These are phyloP conservation scores for Backusella morwellensis DNA, from an alignment of 192 early-diverging fungal species.

Conservation along the genomic window DNA sequence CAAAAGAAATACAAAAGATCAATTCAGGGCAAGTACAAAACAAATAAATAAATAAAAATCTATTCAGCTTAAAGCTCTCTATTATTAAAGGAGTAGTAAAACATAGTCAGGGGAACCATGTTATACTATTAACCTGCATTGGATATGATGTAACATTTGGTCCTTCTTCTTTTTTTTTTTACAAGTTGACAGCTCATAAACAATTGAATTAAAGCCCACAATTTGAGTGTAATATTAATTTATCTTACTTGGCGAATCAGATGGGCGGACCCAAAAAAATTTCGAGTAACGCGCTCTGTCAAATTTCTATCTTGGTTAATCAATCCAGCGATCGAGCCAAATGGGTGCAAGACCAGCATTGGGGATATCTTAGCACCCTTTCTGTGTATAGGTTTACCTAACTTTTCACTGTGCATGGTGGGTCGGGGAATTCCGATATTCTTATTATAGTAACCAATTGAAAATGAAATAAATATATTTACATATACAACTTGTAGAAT, in stretches of 20 bases:
- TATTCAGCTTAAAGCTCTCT: background rate
- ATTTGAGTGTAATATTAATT: background rate
- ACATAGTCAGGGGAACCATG: background rate
- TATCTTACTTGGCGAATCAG: background rate
- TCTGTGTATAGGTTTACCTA: background rate
- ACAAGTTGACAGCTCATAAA: background rate
- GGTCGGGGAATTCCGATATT: conserved; percentile 4
- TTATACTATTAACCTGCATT: background rate
- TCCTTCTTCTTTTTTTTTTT: background rate
- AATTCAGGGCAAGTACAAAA: background rate
- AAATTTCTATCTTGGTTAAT: conserved; percentile 8
- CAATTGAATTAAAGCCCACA: background rate
- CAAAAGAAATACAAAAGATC: background rate
- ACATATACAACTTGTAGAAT: background rate
- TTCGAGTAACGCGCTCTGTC: conserved; percentile 1
- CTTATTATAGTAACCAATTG: background rate
- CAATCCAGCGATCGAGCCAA: conserved; percentile 3
- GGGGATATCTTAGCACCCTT: conserved; percentile 1
- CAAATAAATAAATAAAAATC: background rate
- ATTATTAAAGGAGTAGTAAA: background rate
- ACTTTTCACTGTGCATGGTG: background rate
- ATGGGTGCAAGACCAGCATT: conserved; percentile 1
- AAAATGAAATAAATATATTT: background rate
- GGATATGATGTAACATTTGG: background rate
- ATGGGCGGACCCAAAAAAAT: background rate